Conservation (phyloP, 1,139 yeast species). For the Martiniozyma asiatica region DNA sequence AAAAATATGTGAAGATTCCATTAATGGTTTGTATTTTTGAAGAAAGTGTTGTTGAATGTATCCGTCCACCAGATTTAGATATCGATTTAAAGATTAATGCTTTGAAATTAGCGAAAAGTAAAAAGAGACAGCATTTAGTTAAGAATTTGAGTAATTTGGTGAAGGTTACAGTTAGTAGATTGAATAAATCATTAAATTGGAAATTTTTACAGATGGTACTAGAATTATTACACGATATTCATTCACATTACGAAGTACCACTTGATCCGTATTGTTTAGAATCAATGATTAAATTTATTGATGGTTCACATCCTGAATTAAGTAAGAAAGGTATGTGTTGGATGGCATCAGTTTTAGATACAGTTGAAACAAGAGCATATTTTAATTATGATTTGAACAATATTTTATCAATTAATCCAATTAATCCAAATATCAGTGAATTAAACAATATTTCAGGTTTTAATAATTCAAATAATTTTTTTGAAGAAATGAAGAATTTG, state of each 20-base stretch:
- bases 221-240: constrained; percentile 41
- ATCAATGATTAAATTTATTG: constrained; percentile 40
- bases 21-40: constrained; percentile 48
- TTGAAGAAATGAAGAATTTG: constrained; percentile 40
- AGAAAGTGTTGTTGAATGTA: constrained; percentile 29
- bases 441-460: constrained; percentile 20
- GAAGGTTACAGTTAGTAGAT: constrained; percentile 27
- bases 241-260: constrained; percentile 42
- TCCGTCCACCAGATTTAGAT: constrained; percentile 50
- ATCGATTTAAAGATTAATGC: constrained; percentile 46
- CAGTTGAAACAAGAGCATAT: constrained; percentile 40
- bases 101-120: constrained; percentile 46
- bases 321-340: constrained; percentile 57
- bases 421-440: constrained; percentile 10
- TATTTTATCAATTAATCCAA: constrained; percentile 31
- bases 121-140: constrained; percentile 35
- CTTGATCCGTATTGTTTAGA: constrained; percentile 32
- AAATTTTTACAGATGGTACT: constrained; percentile 46
- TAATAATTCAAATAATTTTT: constrained; percentile 30
- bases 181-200: constrained; percentile 48
- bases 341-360: constrained; percentile 42
- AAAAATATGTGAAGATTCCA: constrained; percentile 41
- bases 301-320: constrained; percentile 64
- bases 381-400: constrained; percentile 39
- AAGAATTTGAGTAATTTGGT: constrained; percentile 34